phyloP scores from a whole-genome alignment of 257 asterid species.

The Jaltomata sinuosa region DNA sequence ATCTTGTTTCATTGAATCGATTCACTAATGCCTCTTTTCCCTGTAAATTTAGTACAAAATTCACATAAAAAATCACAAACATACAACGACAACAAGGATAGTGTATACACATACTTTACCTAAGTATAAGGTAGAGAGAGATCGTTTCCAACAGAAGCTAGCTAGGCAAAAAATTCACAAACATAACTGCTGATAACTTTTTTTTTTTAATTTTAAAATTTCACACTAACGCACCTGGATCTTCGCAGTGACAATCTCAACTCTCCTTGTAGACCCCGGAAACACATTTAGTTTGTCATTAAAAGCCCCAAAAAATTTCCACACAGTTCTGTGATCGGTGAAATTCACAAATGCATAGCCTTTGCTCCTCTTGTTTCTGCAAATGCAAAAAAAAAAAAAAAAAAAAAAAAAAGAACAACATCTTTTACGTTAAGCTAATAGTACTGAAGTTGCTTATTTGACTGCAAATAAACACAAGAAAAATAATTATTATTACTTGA shows the following conservation, averaged over 20 bases:
- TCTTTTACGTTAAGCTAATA: background rate
- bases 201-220: no score
- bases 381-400: background rate
- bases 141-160: no score
- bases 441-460: background rate
- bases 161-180: background rate
- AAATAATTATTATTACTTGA: constrained; percentile 16
- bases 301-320: constrained; percentile 26
- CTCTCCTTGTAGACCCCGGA: constrained; percentile 14
- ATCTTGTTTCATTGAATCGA: constrained; percentile 19
- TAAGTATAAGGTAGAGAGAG: no score
- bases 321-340: constrained; percentile 22
- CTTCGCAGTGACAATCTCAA: constrained; percentile 37
- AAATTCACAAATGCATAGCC: constrained; percentile 76
- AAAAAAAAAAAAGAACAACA: background rate
- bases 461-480: background rate
- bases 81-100: no score
- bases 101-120: no score
- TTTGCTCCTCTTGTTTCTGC: constrained; percentile 31
- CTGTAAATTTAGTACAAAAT: constrained; percentile 11
- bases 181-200: background rate
- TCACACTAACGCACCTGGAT: constrained; percentile 34
- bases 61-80: background rate
- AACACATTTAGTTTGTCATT: constrained; percentile 17
- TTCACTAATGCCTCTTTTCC: constrained; percentile 41